Evolutionary conservation across 2,329 filamentous ascomycete genomes (phyloP).

Genomic region (Colletotrichum lini): DNA sequence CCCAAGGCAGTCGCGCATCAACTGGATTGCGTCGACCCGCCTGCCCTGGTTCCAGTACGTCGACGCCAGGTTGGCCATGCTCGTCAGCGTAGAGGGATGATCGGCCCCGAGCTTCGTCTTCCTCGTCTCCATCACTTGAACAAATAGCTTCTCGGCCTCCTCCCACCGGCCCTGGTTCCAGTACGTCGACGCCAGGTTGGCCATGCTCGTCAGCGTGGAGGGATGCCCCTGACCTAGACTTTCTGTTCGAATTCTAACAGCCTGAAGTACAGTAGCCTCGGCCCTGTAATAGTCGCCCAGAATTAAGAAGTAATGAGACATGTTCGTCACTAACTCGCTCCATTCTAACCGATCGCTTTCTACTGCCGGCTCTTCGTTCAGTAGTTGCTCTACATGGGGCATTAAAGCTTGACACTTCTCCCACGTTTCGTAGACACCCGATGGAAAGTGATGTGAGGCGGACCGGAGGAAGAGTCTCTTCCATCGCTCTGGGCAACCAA

Average conservation of each 20-base stretch:
- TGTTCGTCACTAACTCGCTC: constrained; percentile 31
- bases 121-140: no score
- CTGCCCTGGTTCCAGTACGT: constrained; percentile 3
- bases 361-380: neutral
- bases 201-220: no score
- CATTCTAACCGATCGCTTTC: neutral
- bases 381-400: constrained; percentile 27
- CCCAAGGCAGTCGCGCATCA: constrained; percentile 46
- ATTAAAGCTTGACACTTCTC: constrained; percentile 6
- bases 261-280: neutral
- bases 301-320: constrained; percentile 19
- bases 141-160: no score
- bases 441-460: constrained; percentile 20
- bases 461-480: constrained; percentile 34
- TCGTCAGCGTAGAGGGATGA: neutral
- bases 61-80: constrained; percentile 4
- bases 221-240: neutral
- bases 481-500: constrained; percentile 26
- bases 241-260: neutral
- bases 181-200: no score
- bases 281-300: constrained; percentile 5
- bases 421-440: constrained; percentile 8
- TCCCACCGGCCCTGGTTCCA: no score
- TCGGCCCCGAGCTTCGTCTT: no score
- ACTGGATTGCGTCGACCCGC: neutral